Conservation (phyloP, 2,329 filamentous ascomycete genomes). For the Davidsoniella australis region DNA sequence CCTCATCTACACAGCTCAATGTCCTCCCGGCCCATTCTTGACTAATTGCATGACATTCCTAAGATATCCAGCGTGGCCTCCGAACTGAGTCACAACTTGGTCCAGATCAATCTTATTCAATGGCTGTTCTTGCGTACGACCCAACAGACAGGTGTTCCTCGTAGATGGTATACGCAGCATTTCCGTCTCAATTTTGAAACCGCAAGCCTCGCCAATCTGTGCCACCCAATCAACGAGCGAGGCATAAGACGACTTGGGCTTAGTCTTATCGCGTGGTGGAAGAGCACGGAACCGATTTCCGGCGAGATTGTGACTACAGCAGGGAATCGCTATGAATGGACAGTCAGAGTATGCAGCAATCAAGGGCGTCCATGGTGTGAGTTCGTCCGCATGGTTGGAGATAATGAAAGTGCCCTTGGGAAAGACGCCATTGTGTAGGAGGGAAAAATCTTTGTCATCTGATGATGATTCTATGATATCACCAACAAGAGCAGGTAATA, state of each 20-base stretch:
- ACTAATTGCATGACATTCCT: constrained; percentile 46
- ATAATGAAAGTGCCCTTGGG: constrained; percentile 69
- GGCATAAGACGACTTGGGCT: constrained; percentile 51
- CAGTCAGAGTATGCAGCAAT: constrained; percentile 59
- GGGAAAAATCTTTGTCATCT: constrained; percentile 8
- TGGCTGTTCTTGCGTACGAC: constrained; percentile 29
- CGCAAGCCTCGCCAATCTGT: constrained; percentile 51
- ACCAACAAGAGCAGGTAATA: constrained; percentile 29
- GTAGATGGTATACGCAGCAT: constrained; percentile 85
- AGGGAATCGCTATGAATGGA: constrained; percentile 85
- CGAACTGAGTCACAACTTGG: constrained; percentile 31
- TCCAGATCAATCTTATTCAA: constrained; percentile 23
- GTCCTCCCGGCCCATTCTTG: constrained; percentile 26
- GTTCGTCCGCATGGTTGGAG: constrained; percentile 90
- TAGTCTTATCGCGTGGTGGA: constrained; percentile 28
- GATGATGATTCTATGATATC: constrained; percentile 9
- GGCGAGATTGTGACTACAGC: constrained; percentile 76
- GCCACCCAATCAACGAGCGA: constrained; percentile 67
- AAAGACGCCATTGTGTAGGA: constrained; percentile 47
- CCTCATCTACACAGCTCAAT: constrained; percentile 17
- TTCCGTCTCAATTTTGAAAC: constrained; percentile 64
- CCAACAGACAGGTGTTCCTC: constrained; percentile 67
- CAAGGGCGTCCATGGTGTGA: constrained; percentile 90
- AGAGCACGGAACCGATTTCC: constrained; percentile 58
- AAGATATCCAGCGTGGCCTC: constrained; percentile 38